Evolutionary conservation across 2,329 filamentous ascomycete species (phyloP).

Genomic region (Colletotrichum eremochloae): DNA sequence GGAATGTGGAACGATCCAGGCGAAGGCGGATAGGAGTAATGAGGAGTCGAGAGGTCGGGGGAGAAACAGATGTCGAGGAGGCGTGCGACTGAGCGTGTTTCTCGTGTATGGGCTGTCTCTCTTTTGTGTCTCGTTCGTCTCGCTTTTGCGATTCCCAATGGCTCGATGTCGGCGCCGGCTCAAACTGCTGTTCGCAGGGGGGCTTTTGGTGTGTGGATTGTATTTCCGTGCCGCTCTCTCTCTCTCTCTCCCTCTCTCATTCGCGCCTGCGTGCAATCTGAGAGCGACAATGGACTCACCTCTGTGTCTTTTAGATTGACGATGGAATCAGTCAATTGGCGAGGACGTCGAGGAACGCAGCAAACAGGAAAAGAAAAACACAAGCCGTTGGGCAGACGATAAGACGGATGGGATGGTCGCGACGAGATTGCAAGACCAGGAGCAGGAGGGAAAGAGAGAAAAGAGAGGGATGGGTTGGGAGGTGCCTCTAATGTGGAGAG

Average conservation of each 20-base stretch:
- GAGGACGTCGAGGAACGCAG: constrained; percentile 37
- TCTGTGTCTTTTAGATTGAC: constrained; percentile 25
- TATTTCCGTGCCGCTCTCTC: constrained; percentile 14
- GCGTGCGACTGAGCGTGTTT: constrained; percentile 3
- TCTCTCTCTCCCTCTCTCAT: constrained; percentile 11
- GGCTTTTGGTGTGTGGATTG: constrained; percentile 12
- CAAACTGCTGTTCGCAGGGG: constrained; percentile 10
- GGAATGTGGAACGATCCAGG: constrained; percentile 34
- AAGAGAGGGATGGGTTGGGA: constrained; percentile 44
- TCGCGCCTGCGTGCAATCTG: neutral
- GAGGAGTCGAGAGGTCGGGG: constrained; percentile 27
- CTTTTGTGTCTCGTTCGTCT: constrained; percentile 32
- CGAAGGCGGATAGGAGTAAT: constrained; percentile 16
- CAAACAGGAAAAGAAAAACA: constrained; percentile 43
- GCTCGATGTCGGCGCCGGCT: constrained; percentile 22
- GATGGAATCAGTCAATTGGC: constrained; percentile 35
- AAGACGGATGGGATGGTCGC: constrained; percentile 43
- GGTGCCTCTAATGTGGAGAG: constrained; percentile 44
- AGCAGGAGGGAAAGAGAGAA: constrained; percentile 42
- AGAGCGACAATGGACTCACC: constrained; percentile 17
- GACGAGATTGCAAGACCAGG: constrained; percentile 41
- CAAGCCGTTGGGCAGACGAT: constrained; percentile 40
- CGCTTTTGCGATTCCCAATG: constrained; percentile 28
- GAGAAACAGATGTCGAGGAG: constrained; percentile 9
- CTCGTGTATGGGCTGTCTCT: constrained; percentile 29